Base-by-base conservation (phyloP, 2,329 filamentous ascomycete species). In the Penicillium corylophilum region DNA sequence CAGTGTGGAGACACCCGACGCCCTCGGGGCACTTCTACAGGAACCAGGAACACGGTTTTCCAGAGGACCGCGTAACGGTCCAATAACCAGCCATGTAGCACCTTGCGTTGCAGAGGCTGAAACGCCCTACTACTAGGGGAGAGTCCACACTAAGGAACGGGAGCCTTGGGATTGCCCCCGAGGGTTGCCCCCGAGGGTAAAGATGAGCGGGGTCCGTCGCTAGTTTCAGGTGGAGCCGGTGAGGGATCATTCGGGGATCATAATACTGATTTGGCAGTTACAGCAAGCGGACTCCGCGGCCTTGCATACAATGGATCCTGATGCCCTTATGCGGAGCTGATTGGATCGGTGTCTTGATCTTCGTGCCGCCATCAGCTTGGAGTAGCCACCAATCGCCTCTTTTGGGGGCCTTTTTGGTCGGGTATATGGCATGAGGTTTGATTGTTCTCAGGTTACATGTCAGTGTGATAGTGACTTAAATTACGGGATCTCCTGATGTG, bases 41-140 rank as follows among this genome's bases (percentile, higher is more conserved):
- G 42, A 44, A 44, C 26, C 29, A 22, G 33, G 38, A 51, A 42
- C 31, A 46, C 38, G 26, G 23, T 29, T 36, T 46, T 38, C 42
- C 42, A 33, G 39, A 44, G 44, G 48, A 40, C 50, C 20, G 18
- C 22, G 33, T 23, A 33, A 38, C 20, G 38, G 38, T 15, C 54
- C 56, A 55, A 55, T 53, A 9, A 45, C 20, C 16, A 16, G n/a
- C 6, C 33, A 20, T 24, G 9, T 20, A 33, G 41, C 26, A 24
- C 50, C 54, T 55, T 55, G 54, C 51, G 57, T 54, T 52, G 52
- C 54, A 59, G 48, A 38, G 56, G 48, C 44, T 59, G 57, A 59
- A 59, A 59, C 57, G 51, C 15, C 16, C 45, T 53, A 43, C 35
- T 22, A n/a, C 35, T 22, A 38, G 35, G 16, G 35, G 35, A 49